Evolutionary conservation across 108 stramenopile species (phyloP).

Genomic region (Skeletonema menzelii): DNA sequence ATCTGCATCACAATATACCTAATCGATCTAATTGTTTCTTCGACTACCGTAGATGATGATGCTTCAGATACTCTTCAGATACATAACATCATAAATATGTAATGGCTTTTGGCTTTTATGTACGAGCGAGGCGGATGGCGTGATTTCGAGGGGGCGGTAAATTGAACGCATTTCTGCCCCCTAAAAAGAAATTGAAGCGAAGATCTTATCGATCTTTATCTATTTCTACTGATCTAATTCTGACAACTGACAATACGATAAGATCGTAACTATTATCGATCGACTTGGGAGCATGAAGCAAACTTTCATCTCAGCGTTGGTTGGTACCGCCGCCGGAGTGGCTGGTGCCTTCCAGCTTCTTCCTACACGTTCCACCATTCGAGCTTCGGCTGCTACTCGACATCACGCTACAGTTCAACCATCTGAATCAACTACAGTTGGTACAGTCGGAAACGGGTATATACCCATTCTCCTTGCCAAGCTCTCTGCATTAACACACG

Average conservation of each 20-base stretch:
- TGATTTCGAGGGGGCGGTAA: too few species aligned
- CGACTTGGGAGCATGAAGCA: not conserved
- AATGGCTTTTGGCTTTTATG: too few species aligned
- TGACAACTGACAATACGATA: too few species aligned
- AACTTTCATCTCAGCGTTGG: not conserved
- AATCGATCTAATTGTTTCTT: too few species aligned
- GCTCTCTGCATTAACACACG: conserved; percentile 19
- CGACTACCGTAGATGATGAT: too few species aligned
- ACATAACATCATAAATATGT: too few species aligned
- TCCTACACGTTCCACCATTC: not conserved
- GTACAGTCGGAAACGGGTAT: conserved; percentile 38
- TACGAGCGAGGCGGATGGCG: too few species aligned
- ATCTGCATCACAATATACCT: too few species aligned
- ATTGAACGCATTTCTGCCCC: not conserved
- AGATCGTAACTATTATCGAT: too few species aligned
- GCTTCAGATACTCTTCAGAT: too few species aligned
- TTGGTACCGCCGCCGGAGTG: not conserved
- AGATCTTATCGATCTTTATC: not conserved
- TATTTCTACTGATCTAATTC: too few species aligned
- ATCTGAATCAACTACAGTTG: conserved; percentile 3
- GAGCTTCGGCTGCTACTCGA: not conserved
- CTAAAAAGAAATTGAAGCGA: not conserved
- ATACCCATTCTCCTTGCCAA: conserved; percentile 25
- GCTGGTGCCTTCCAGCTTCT: not conserved
- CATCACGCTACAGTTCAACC: not conserved